phyloP scores from a whole-genome alignment of 768 basidiomycete genomes.

The Dacryopinax spathularia region DNA sequence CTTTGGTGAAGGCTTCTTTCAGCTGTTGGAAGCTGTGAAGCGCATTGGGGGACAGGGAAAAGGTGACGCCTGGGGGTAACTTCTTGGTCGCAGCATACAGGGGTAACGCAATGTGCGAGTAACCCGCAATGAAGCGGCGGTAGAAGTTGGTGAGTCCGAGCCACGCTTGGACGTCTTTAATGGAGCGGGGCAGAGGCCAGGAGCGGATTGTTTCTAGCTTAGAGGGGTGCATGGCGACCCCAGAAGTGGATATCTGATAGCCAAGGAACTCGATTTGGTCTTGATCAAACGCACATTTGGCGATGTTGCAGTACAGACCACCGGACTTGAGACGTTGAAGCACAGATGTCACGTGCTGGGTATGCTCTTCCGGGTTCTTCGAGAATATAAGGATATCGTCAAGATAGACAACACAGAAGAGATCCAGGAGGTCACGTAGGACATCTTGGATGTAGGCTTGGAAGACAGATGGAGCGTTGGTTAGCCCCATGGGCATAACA shows the following conservation, averaged over 20 bases:
- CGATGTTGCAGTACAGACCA: slow-evolving; percentile 23
- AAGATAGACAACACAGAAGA: slow-evolving; percentile 14
- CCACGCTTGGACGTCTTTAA: slow-evolving; percentile 16
- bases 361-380: slow-evolving; percentile 1
- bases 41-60: too few relatives aligned
- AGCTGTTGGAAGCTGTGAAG: slow-evolving; percentile 8
- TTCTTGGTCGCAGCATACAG: slow-evolving; percentile 15
- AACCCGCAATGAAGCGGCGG: slow-evolving; percentile 18
- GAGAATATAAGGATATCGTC: slow-evolving; percentile 14
- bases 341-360: slow-evolving; percentile 22
- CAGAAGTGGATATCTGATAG: slow-evolving; percentile 6
- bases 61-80: slow-evolving; percentile 3
- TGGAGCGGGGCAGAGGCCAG: slow-evolving; percentile 16
- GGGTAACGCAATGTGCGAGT: slow-evolving; percentile 11
- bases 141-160: slow-evolving; percentile 22
- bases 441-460: slow-evolving; percentile 15
- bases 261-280: slow-evolving; percentile 13
- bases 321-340: slow-evolving; percentile 23
- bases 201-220: slow-evolving; percentile 17
- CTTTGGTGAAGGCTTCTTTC: slow-evolving; percentile 6
- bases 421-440: slow-evolving; percentile 13
- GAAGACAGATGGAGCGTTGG: slow-evolving; percentile 24
- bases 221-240: slow-evolving; percentile 14
- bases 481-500: slow-evolving; percentile 21
- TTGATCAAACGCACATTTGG: slow-evolving; percentile 9